A percentile compares a stretch with the other conserved stretches of the same genome.
Evolutionary conservation across 2,329 filamentous ascomycete species (phyloP).

Genomic region (Periconia macrospinosa): DNA sequence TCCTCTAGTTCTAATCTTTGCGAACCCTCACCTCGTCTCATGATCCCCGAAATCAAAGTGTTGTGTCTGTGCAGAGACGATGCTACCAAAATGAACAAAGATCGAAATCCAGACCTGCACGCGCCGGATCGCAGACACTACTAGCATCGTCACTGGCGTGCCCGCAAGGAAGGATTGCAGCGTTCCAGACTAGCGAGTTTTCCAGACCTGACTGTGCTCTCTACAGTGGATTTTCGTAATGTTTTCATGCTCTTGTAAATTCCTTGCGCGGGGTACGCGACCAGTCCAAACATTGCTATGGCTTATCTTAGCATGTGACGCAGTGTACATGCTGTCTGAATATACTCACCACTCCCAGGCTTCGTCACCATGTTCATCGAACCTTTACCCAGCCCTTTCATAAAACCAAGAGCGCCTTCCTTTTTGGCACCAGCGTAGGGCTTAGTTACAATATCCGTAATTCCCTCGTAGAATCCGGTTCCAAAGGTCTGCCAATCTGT

Average conservation of each 20-base stretch:
- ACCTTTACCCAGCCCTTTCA: conserved; percentile 16
- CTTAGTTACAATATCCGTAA: conserved; percentile 75
- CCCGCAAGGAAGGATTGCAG: too few relatives aligned
- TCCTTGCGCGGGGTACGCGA: conserved; percentile 19
- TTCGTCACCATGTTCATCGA: background rate
- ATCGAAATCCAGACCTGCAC: too few relatives aligned
- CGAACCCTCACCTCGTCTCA: too few relatives aligned
- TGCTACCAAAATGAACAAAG: too few relatives aligned
- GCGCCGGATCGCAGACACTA: too few relatives aligned
- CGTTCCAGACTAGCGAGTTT: background rate
- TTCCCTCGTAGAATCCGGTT: conserved; percentile 73
- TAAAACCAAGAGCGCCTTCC: conserved; percentile 62
- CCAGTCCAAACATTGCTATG: conserved; percentile 7
- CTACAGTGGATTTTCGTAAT: background rate
- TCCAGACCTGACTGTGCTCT: background rate
- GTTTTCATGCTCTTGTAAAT: conserved; percentile 9
- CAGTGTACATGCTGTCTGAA: background rate
- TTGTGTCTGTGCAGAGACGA: too few relatives aligned
- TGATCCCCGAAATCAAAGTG: too few relatives aligned
- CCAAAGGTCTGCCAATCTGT: conserved; percentile 70
- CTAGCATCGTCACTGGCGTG: too few relatives aligned
- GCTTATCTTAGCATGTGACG: background rate
- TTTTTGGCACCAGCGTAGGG: conserved; percentile 67
- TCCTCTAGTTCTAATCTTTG: too few relatives aligned
- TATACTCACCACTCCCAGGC: background rate